Evolutionary conservation across 139 green algal genomes (phyloP).

Genomic region (Micractinium conductrix): DNA sequence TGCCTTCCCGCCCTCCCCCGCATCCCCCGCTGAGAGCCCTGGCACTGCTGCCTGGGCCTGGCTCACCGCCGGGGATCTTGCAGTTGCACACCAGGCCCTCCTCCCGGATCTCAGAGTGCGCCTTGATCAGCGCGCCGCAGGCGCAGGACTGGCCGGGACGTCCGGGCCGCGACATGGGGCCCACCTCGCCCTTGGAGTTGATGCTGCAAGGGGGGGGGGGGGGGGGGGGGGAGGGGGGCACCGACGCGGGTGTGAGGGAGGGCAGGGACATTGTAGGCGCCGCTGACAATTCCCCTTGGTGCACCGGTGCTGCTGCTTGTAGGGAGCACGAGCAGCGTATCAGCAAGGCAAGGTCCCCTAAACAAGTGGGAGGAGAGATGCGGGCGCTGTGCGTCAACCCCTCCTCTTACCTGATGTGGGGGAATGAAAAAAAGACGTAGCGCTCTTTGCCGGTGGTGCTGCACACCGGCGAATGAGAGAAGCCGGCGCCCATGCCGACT

Average conservation of each 20-base stretch:
- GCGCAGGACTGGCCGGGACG: conserved; percentile 66
- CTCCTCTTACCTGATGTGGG: conserved; percentile 80
- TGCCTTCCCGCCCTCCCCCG: too few species aligned
- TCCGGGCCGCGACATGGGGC: conserved; percentile 68
- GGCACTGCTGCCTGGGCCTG: neutral
- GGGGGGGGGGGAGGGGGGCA: too few species aligned
- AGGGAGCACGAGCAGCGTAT: too few species aligned
- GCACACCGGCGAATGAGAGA: conserved; percentile 63
- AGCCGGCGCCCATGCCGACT: conserved; percentile 69
- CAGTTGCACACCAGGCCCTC: conserved; percentile 48
- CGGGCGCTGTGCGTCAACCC: too few species aligned
- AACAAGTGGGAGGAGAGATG: too few species aligned
- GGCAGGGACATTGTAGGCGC: too few species aligned
- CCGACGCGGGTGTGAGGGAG: too few species aligned
- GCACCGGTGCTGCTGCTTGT: too few species aligned
- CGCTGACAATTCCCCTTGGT: too few species aligned
- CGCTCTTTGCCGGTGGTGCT: conserved; percentile 68
- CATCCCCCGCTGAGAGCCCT: too few species aligned
- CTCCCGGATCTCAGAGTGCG: conserved; percentile 47
- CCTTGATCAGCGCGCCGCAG: conserved; percentile 79
- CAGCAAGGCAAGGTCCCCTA: too few species aligned
- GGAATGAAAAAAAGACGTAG: conserved; percentile 93
- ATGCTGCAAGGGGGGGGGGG: conserved; percentile 53
- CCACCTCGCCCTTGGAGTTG: conserved; percentile 69
- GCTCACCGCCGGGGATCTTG: conserved; percentile 59